These are phyloP conservation scores for Ajuga chamaepitys DNA, from an alignment of 257 asterid species.

Conservation along the genomic window DNA sequence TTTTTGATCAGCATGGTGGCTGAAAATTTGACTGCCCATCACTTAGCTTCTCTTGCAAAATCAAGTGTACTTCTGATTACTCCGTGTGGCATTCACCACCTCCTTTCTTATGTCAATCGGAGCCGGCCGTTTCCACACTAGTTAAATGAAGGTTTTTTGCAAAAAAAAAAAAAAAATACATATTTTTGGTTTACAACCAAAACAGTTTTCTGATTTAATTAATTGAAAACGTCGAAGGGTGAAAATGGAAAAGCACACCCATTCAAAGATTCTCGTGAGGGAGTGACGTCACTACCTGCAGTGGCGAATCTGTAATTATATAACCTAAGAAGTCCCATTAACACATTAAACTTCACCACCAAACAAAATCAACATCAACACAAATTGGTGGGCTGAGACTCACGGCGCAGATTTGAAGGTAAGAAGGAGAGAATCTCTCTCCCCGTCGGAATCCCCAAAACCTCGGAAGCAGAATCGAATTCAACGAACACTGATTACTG, in stretches of 20 bases:
- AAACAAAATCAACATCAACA: conserved; percentile 25
- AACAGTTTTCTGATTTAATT: no score
- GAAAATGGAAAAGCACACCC: no score
- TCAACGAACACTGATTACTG: not conserved
- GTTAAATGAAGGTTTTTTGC: no score
- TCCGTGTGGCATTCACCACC: no score
- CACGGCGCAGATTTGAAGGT: conserved; percentile 15
- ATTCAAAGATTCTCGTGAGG: not conserved
- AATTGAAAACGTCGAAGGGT: no score
- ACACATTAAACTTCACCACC: conserved; percentile 10
- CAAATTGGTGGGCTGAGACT: conserved; percentile 34
- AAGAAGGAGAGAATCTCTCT: not conserved
- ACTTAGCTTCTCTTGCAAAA: no score
- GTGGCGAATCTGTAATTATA: conserved; percentile 51
- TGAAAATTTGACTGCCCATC: no score
- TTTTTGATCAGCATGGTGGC: no score
- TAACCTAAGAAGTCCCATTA: conserved; percentile 15
- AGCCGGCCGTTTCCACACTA: no score
- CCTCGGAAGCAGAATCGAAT: not conserved
- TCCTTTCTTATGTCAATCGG: no score
- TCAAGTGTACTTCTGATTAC: no score
- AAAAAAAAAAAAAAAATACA: not conserved
- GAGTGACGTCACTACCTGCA: conserved; percentile 17
- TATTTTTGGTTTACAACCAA: no score
- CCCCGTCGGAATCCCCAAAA: conserved; percentile 24